Conservation (phyloP, 768 basidiomycete genomes). For the Neoboletus brunneissimus region DNA sequence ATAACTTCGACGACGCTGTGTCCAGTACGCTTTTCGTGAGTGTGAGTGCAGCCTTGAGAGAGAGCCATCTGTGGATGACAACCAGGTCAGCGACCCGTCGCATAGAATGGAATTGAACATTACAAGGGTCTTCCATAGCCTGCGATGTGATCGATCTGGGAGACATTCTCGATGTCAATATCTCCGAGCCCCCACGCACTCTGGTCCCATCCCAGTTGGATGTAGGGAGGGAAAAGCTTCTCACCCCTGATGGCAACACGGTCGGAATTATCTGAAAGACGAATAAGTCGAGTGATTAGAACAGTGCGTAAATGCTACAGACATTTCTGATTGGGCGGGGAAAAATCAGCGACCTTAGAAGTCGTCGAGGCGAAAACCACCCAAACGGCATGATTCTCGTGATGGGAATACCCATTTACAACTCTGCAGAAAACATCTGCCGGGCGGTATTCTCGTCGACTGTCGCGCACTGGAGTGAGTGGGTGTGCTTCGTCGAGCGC, state of each 20-base stretch:
- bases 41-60: neutral
- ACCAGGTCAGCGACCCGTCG: neutral
- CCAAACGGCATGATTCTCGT: constrained; percentile 7
- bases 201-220: constrained; percentile 20
- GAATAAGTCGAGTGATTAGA: neutral
- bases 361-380: constrained; percentile 16
- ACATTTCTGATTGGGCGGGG: constrained; percentile 3
- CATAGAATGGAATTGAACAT: neutral
- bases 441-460: neutral
- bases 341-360: constrained; percentile 8
- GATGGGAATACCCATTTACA: constrained; percentile 6
- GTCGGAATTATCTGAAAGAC: constrained; percentile 8
- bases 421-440: constrained; percentile 8
- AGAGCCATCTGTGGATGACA: neutral
- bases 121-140: constrained; percentile 1
- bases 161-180: neutral
- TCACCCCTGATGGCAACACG: neutral
- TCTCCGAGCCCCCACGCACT: neutral
- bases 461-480: neutral
- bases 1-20: too few relatives aligned
- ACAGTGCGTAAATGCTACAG: neutral
- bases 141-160: neutral
- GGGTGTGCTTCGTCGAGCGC: constrained; percentile 16
- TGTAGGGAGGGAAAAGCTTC: constrained; percentile 6
- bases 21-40: too few relatives aligned